phyloP scores from a whole-genome alignment of 2,329 filamentous ascomycete species.

The Xylaria sp. region DNA sequence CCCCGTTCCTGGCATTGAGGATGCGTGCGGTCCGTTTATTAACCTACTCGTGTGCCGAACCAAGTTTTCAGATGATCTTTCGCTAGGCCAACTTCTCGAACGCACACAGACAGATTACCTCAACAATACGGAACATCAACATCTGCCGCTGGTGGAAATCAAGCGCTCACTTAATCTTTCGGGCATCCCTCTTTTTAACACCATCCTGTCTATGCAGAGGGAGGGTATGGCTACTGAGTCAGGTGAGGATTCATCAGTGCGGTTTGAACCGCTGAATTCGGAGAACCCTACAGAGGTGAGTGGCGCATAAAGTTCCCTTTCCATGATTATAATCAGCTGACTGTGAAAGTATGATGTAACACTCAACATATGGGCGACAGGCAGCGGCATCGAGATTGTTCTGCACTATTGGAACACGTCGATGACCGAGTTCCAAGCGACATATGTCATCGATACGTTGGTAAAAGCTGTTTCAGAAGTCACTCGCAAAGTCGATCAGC shows the following conservation, averaged over 20 bases:
- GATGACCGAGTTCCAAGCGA: neutral
- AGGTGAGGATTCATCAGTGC: neutral
- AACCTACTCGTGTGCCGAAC: conserved; percentile 3
- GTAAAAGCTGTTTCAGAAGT: neutral
- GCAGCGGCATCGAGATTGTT: neutral
- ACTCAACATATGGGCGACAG: neutral
- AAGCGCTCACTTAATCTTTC: conserved; percentile 1
- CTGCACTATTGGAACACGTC: neutral
- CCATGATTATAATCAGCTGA: neutral
- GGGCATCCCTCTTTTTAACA: conserved; percentile 4
- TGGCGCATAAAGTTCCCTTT: neutral
- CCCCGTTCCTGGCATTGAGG: conserved; percentile 6
- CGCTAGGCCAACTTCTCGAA: neutral
- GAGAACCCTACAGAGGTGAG: neutral
- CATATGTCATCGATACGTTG: neutral
- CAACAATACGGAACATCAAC: neutral
- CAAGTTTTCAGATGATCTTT: neutral
- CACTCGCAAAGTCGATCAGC: neutral
- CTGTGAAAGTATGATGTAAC: neutral
- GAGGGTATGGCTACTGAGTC: neutral
- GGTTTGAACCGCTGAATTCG: neutral
- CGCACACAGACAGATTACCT: neutral
- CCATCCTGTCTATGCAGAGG: neutral
- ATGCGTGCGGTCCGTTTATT: conserved; percentile 11
- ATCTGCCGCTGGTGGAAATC: neutral